A percentile compares a stretch with the other conserved stretches of the same genome.
phyloP scores from a whole-genome alignment of 306 rosid genomes.

The Casuarina cunninghamiana region DNA sequence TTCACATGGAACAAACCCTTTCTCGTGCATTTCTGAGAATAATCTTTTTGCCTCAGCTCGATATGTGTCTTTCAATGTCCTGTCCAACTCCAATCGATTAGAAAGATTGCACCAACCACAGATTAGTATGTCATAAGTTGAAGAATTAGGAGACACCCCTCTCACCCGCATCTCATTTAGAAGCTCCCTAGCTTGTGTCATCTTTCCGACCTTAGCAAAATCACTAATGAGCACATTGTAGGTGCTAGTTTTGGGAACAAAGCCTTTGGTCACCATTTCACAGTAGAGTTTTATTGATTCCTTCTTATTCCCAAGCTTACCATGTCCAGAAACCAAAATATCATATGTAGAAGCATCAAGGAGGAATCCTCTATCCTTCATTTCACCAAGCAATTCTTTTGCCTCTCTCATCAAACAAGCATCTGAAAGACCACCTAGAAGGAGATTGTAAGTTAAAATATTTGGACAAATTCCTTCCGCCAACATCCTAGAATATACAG shows the following conservation, averaged over 20 bases:
- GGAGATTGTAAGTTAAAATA: constrained; percentile 63
- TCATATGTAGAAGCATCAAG: constrained; percentile 78
- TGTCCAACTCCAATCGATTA: constrained; percentile 58
- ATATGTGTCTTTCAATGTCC: constrained; percentile 49
- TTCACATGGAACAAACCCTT: constrained; percentile 67
- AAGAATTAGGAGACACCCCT: constrained; percentile 73
- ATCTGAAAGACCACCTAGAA: constrained; percentile 64
- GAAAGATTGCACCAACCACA: constrained; percentile 84
- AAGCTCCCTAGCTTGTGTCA: constrained; percentile 87
- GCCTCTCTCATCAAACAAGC: constrained; percentile 72
- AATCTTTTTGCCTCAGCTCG: constrained; percentile 71
- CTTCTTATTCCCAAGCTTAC: constrained; percentile 66
- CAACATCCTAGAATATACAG: constrained; percentile 57
- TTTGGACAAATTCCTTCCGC: constrained; percentile 67
- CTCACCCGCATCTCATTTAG: constrained; percentile 78
- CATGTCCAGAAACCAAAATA: constrained; percentile 70
- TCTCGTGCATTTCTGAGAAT: constrained; percentile 65
- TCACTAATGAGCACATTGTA: constrained; percentile 82
- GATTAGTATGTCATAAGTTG: constrained; percentile 75
- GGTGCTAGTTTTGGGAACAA: constrained; percentile 70
- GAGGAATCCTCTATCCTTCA: constrained; percentile 64
- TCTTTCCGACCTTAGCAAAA: constrained; percentile 75
- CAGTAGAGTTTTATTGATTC: constrained; percentile 68
- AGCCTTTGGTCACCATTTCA: constrained; percentile 81
- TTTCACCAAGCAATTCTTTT: constrained; percentile 52